Evolutionary conservation across 2,329 filamentous ascomycete species (phyloP).

Genomic region (Pleoardoris graminearum): DNA sequence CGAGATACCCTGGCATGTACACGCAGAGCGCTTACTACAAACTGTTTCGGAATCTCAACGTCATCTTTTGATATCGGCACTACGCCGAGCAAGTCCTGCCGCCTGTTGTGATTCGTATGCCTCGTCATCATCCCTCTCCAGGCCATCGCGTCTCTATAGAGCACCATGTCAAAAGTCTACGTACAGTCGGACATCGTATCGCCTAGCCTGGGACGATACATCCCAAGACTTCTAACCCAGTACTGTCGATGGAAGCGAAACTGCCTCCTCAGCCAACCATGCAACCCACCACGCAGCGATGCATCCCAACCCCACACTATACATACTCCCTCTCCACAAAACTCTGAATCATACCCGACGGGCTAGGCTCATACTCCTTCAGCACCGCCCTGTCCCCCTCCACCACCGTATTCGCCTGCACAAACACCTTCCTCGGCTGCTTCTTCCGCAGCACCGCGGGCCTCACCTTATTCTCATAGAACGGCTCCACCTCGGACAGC

Average conservation of each 20-base stretch:
- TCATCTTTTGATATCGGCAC: too few species aligned
- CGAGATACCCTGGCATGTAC: too few species aligned
- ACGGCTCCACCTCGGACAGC: conserved; percentile 83
- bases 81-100: too few species aligned
- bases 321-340: conserved; percentile 44
- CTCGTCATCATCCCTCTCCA: neutral
- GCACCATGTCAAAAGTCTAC: too few species aligned
- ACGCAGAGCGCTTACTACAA: too few species aligned
- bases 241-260: neutral
- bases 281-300: neutral
- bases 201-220: too few species aligned
- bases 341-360: conserved; percentile 67
- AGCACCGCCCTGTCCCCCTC: conserved; percentile 61
- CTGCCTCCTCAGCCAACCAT: neutral
- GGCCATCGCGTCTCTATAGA: too few species aligned
- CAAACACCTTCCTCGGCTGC: conserved; percentile 86
- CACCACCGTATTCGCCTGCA: conserved; percentile 86
- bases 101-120: neutral
- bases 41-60: neutral
- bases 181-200: too few species aligned
- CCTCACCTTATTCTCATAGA: conserved; percentile 80
- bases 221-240: neutral
- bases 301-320: neutral
- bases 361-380: conserved; percentile 82
- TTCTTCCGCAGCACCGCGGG: conserved; percentile 75